Evolutionary conservation across 2,329 filamentous ascomycete genomes (phyloP), one percentile per base, ranked within the genome.

Genomic region (Paracamarosporium sp.): DNA sequence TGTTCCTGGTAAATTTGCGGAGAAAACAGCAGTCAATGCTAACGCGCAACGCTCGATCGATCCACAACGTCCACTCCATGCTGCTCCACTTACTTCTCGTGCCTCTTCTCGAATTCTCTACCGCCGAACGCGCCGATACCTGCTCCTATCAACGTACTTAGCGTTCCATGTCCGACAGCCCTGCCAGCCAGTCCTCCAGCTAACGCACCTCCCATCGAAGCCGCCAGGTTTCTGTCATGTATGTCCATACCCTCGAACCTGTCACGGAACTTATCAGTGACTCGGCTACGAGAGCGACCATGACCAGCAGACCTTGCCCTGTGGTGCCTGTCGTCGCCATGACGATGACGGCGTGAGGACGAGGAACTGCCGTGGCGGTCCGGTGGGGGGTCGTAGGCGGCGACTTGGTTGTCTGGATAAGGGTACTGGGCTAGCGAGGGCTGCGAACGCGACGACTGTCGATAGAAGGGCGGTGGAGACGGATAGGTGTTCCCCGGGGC

Each of bases 161-260:
- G 71, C 63, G 65, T 72, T 56, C 71, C 69, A 50, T 72, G 68
- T 43, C 72, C 72, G 48, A 74, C 51, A 54, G 65, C 59, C 43
- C 66, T 71, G 33, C 72, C 73, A 25, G 71, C 70, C 52, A 77
- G 55, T 47, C 73, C 74, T 56, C 74, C 74, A 41, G 70, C 74
- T 64, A 77, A 74, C 70, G 73, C 74, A 74, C 74, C 74, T 69
- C 67, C 73, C 65, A 73, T 65, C 54, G 70, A 70, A 62, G 74
- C 73, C 45, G 71, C 71, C 61, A 76, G 58, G 56, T 66, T 66
- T 57, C 66, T 69, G 28, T 74, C 72, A 33, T 68, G 67, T 59
- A 69, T 40, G 56, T 74, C 71, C 59, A 75, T 67, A 47, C 63
- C 62, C 44, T 75, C 74, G 58, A 76, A 73, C 61, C 71, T 76